Conservation (phyloP, 1,284 basidiomycete genomes). For the Tremellales sp. region DNA sequence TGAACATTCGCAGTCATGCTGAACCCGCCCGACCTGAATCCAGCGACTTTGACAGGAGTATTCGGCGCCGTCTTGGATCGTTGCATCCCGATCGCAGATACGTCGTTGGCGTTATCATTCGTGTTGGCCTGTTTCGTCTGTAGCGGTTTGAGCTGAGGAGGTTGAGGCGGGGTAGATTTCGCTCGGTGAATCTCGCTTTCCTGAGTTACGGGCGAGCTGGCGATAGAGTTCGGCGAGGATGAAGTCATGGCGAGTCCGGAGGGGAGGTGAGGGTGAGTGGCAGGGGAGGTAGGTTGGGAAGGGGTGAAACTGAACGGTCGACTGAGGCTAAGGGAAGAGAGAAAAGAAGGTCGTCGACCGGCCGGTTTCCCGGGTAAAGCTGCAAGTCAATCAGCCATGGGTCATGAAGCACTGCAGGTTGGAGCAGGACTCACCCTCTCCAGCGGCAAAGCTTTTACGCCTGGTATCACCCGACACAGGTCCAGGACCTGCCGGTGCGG, state of each 20-base stretch:
- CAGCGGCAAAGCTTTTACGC: slow-evolving; percentile 8
- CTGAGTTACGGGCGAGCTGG: not conserved
- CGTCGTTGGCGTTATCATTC: not conserved
- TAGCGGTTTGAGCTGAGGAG: not conserved
- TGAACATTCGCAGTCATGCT: not conserved
- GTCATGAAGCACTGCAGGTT: not conserved
- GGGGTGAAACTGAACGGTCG: slow-evolving; percentile 9
- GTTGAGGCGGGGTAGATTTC: not conserved
- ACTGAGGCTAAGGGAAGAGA: slow-evolving; percentile 12
- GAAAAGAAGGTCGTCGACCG: slow-evolving; percentile 16
- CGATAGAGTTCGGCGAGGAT: not conserved
- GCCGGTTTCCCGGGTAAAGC: too few species aligned
- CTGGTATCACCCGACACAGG: not conserved
- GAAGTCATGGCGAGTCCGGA: not conserved
- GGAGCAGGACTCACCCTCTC: slow-evolving; percentile 5
- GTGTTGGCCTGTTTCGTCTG: not conserved
- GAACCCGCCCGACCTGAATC: not conserved
- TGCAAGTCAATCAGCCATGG: too few species aligned
- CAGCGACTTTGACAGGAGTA: not conserved
- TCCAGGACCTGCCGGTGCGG: not conserved
- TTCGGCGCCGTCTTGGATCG: not conserved
- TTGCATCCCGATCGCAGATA: not conserved
- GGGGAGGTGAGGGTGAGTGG: not conserved
- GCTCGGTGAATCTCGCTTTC: not conserved
- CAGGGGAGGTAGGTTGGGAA: not conserved